Evolutionary conservation across 495 filamentous ascomycete species (phyloP).

Genomic region (Lasiosphaeriaceae sp.): DNA sequence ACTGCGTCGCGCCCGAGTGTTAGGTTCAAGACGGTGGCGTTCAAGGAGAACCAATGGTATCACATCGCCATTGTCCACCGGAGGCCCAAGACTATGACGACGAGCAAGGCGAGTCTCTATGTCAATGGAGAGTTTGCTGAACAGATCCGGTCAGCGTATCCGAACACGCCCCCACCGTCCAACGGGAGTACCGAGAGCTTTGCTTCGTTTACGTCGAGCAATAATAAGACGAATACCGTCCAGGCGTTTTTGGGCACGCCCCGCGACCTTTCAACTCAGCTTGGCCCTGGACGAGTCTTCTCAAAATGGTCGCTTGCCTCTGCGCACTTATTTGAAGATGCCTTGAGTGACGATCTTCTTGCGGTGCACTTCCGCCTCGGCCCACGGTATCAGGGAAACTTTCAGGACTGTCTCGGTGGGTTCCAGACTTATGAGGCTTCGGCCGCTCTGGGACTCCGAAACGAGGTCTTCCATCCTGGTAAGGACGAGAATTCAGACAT

Average conservation of each 20-base stretch:
- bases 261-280: conserved; percentile 76
- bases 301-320: conserved; percentile 87
- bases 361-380: conserved; percentile 88
- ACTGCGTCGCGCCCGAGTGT: conserved; percentile 82
- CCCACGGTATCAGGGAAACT: conserved; percentile 87
- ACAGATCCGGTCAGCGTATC: conserved; percentile 85
- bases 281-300: conserved; percentile 69
- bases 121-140: conserved; percentile 92
- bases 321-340: conserved; percentile 82
- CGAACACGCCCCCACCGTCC: conserved; percentile 59
- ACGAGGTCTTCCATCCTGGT: conserved; percentile 85
- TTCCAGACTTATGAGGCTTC: conserved; percentile 98
- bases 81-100: conserved; percentile 65
- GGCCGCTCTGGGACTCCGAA: conserved; percentile 81
- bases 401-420: conserved; percentile 91
- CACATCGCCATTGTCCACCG: conserved; percentile 85
- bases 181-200: conserved; percentile 58
- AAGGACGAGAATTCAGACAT: conserved; percentile 93
- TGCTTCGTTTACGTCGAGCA: conserved; percentile 54
- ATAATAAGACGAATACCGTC: conserved; percentile 58
- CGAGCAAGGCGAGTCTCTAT: conserved; percentile 83
- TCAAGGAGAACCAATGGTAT: conserved; percentile 78
- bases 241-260: conserved; percentile 94
- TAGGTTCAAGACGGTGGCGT: conserved; percentile 78
- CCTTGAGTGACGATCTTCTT: conserved; percentile 85